Evolutionary conservation across 148 eudicot genomes (phyloP).

Genomic region (Pouteria glomerata): DNA sequence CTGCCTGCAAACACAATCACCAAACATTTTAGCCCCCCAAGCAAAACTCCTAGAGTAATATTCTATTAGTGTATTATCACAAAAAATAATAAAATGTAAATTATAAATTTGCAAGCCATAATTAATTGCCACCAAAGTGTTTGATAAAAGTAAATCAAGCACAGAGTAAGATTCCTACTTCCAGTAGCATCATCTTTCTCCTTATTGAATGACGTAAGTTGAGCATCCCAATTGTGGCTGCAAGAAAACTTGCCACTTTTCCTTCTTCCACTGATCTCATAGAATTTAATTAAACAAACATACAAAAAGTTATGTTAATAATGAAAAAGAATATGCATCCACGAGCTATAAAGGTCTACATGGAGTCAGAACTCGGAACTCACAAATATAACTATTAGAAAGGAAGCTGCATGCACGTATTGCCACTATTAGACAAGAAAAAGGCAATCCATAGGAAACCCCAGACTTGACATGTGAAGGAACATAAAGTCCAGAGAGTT

Average conservation of each 20-base stretch:
- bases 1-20: constrained; percentile 50
- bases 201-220: constrained; percentile 52
- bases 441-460: constrained; percentile 34
- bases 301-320: constrained; percentile 13
- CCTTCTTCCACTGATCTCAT: constrained; percentile 90
- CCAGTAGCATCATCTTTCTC: constrained; percentile 47
- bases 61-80: background rate
- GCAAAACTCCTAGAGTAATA: background rate
- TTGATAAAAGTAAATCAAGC: constrained; percentile 4
- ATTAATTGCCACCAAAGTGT: background rate
- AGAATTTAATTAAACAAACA: constrained; percentile 11
- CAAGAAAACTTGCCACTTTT: constrained; percentile 69
- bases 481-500: constrained; percentile 21
- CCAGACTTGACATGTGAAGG: constrained; percentile 21
- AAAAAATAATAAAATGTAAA: background rate
- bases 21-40: constrained; percentile 4
- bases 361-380: constrained; percentile 34
- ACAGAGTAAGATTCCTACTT: constrained; percentile 42
- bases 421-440: constrained; percentile 49
- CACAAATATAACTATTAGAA: constrained; percentile 90
- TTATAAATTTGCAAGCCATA: background rate
- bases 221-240: constrained; percentile 66
- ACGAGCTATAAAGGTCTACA: constrained; percentile 7
- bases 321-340: constrained; percentile 8
- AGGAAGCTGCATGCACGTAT: constrained; percentile 84